These are phyloP conservation scores for Rhexocercosporidium sp. DNA, from an alignment of 2,329 filamentous ascomycete species.

Conservation along the genomic window DNA sequence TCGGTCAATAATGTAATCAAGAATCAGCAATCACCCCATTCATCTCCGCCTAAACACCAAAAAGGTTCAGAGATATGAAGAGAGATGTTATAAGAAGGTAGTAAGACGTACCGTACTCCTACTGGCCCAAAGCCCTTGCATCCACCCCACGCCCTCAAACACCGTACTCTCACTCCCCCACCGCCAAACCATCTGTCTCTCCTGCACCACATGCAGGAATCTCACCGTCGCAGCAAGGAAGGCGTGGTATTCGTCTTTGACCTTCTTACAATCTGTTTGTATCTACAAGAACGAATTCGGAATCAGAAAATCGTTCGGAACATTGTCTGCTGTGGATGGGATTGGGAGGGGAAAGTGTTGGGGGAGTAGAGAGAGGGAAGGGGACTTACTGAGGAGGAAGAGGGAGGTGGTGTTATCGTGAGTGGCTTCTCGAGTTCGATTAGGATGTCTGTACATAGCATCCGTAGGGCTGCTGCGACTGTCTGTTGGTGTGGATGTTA, in stretches of 20 bases:
- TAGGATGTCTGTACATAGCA: constrained; percentile 33
- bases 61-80: neutral
- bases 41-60: neutral
- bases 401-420: neutral
- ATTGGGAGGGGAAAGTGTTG: too few relatives aligned
- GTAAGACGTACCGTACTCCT: constrained; percentile 38
- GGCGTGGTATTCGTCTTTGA: constrained; percentile 35
- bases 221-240: constrained; percentile 37
- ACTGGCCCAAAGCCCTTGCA: constrained; percentile 43
- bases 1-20: neutral
- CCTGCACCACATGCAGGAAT: constrained; percentile 39
- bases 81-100: too few relatives aligned
- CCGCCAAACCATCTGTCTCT: constrained; percentile 33
- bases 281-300: too few relatives aligned
- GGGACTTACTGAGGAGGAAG: neutral
- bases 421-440: constrained; percentile 36
- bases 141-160: constrained; percentile 34
- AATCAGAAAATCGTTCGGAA: too few relatives aligned
- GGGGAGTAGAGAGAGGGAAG: neutral
- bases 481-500: constrained; percentile 25
- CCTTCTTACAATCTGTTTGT: constrained; percentile 17
- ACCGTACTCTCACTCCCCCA: constrained; percentile 34
- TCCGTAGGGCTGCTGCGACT: constrained; percentile 31
- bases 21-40: neutral
- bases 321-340: too few relatives aligned